Evolutionary conservation across 257 asterid genomes (phyloP), one percentile per base, ranked within the genome.

Genomic region (Solanum corneliomulleri): DNA sequence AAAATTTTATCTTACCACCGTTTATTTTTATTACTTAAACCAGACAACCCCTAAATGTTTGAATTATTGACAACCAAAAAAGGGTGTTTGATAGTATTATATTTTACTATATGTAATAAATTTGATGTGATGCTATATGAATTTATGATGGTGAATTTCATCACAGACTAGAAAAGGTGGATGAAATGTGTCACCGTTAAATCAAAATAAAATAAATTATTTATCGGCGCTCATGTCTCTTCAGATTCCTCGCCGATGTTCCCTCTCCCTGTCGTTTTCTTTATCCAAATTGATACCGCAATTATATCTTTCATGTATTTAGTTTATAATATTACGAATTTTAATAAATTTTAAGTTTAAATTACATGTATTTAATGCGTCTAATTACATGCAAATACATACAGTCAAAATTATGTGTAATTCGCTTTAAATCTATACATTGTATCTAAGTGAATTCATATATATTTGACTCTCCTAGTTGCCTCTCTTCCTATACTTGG

Each of bases 231-330:
- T 88, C 89, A 89, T 88, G 87, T 71, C 72, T 83, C 90, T 27
- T 86, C 86, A 87, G 91, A 90, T 90, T 89, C 92, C 89, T 86
- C 89, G 92, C 92, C 92, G 91, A 52, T 82, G 52, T 90, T 90
- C 87, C 44, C 92, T 90, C 91, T 27, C 41, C 37, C 14, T 52
- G 69, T 78, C 82, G 45, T 64, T 81, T 74, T 42, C 25, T 60
- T 47, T 44, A 20, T 49, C 45, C 44, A 47, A 47, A 80, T 47
- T 80, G 85, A 29, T 80, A 18, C 68, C 69, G 11, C 6, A 47
- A 47, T 29, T 47, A 49, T 29, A 80, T 29, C 20, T 16, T 1
- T 1, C 60, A 16, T 52, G 23, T 52, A 52, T 16, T 10, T 52
- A 18, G 10, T 52, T 52, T 56, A 56, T 56, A 7, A 56, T 56